Evolutionary conservation across 495 filamentous ascomycete genomes (phyloP), one percentile per base, ranked within the genome.

Genomic region (Hypomontagnella submonticulosa): DNA sequence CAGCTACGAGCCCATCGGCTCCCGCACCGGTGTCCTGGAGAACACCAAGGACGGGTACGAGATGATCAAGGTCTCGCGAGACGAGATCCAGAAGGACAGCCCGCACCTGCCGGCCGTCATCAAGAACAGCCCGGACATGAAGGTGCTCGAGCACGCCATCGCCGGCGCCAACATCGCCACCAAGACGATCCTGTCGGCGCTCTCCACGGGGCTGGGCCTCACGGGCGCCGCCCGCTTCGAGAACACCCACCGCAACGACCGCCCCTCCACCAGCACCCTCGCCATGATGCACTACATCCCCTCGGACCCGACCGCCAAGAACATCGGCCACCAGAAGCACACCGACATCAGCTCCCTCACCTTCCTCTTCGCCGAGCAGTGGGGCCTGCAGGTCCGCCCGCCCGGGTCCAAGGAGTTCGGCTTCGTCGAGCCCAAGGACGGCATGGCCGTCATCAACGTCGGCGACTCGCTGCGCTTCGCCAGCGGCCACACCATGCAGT

Each of bases 281-380:
- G 75, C 76, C 68, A 79, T 78, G 73, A 78, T 77, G 77, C 80
- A 77, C 75, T 83, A 78, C 71, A 77, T 81, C 66, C 78, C 77
- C 44, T 76, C 77, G 48, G 73, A 79, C 44, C 73, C 73, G 34
- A 71, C 61, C 44, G 72, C 74, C 62, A 70, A 75, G 69, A 76
- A 77, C 70, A 73, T 82, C 63, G 80, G 79, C 32, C 82, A 84
- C 67, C 76, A 83, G 69, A 83, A 81, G 75, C 84, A 87, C 75
- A 87, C 85, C 44, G 85, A 87, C 75, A 81, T 86, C 70, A 80
- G 81, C 71, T 81, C 80, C 34, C 75, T 86, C 54, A 87, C 85
- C 6, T 70, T 86, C 19, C 81, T 87, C 10, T 85, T 85, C 78
- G 77, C 72, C 55, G 76, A 82, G 69, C 77, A 86, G 72, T 83